Evolutionary conservation across 176 grass and related monocot species (phyloP), one percentile per base, ranked within the genome.

Genomic region (Oryza brachyantha): DNA sequence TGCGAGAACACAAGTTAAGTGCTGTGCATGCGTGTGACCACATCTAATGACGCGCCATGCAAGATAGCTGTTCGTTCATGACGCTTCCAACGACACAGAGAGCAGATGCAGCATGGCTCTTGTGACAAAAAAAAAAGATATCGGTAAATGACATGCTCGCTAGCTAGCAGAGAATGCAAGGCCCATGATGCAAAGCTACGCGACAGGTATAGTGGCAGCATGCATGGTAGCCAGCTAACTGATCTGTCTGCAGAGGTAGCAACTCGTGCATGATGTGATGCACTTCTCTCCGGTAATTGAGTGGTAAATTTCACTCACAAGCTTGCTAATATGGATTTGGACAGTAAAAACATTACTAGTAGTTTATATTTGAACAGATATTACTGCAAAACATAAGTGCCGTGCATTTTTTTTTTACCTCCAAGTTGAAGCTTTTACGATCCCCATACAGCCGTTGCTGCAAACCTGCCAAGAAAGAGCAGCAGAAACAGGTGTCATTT

Each of bases 391-490:
- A 55, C 7, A 55, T 6, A 22, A 22, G 6, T 55, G 8, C 50
- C 19, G 22, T n/a, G 17, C 50, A 50, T 6, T 8, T 10, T 9
- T 55, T 55, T 55, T 21, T 55, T 55, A 55, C 50, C 50, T 22
- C 38, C 59, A 64, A 77, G 0, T 0, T 29, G 40, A 21, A 34
- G 60, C 27, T 35, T 74, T 32, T 25, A 8, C 6, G 17, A 29
- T 12, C 36, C 58, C 58, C 17, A 13, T 2, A 4, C 74, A 31
- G 74, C 75, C 75, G 7, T 16, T 5, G 75, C 43, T 78, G 61
- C 41, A 27, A 63, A 25, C 19, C 40, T 25, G 61, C 75, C 75
- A 78, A 78, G 41, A 35, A 34, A 64, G 61, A 38, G 21, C 50
- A 63, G 29, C 74, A n/a, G 25, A 29, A 59, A 16, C 61, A 55